These are phyloP conservation scores for Pichia nakasei DNA, from an alignment of 805 yeast species.

Conservation along the genomic window DNA sequence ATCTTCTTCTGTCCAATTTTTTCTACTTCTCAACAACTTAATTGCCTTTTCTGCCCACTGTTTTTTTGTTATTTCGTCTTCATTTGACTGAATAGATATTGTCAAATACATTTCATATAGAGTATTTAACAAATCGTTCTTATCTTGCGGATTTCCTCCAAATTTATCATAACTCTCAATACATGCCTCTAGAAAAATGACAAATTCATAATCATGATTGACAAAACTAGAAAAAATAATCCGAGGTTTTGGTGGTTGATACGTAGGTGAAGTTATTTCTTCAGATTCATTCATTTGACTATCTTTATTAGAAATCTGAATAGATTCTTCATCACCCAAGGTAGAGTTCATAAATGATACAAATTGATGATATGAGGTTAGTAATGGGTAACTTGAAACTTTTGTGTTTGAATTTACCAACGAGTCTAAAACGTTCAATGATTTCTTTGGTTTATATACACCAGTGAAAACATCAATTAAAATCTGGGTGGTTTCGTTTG, in stretches of 20 bases:
- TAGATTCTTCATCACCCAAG: background rate
- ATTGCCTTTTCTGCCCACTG: constrained; percentile 64
- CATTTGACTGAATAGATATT: constrained; percentile 30
- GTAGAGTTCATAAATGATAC: constrained; percentile 22
- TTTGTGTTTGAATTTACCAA: constrained; percentile 18
- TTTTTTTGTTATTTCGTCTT: constrained; percentile 28
- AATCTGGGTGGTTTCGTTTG: constrained; percentile 74
- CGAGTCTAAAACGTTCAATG: background rate
- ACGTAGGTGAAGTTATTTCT: constrained; percentile 45
- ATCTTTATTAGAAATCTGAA: constrained; percentile 6
- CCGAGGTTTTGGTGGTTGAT: constrained; percentile 86
- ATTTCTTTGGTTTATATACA: constrained; percentile 42
- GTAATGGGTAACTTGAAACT: constrained; percentile 32
- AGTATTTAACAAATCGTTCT: constrained; percentile 65
- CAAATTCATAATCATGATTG: constrained; percentile 81
- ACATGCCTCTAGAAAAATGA: constrained; percentile 87
- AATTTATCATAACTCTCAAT: constrained; percentile 66
- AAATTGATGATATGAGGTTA: constrained; percentile 44
- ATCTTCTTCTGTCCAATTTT: constrained; percentile 41
- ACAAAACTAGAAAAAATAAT: constrained; percentile 80
- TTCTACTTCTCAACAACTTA: constrained; percentile 34
- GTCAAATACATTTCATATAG: constrained; percentile 74
- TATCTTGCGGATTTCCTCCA: constrained; percentile 64
- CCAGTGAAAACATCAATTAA: constrained; percentile 88
- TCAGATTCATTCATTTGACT: constrained; percentile 18